phyloP scores from a whole-genome alignment of 305 asterid genomes.

The Fraxinus sp. region DNA sequence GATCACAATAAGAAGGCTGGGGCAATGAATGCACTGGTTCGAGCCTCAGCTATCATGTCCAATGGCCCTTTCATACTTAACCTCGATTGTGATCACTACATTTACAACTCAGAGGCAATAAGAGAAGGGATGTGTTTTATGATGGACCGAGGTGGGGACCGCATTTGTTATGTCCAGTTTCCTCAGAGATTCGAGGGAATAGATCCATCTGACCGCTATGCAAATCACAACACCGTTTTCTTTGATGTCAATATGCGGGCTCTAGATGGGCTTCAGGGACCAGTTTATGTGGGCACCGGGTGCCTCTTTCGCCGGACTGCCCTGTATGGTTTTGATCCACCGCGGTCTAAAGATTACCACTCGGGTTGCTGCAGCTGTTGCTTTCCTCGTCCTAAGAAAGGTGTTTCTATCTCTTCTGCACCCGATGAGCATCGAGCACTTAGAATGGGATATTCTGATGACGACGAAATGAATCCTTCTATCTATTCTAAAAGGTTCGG shows the following conservation, averaged over 20 bases:
- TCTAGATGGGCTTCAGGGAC: neutral
- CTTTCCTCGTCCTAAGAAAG: neutral
- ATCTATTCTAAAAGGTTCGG: neutral
- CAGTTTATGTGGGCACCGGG: neutral
- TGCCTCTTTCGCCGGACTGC: neutral
- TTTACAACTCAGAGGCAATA: neutral
- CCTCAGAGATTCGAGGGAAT: neutral
- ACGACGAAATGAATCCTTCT: neutral
- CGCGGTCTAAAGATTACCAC: neutral
- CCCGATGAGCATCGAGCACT: neutral
- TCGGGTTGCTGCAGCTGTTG: neutral
- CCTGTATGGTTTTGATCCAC: neutral
- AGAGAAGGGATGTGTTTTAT: neutral
- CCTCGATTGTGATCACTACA: slow-evolving; percentile 1
- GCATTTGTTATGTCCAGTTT: neutral
- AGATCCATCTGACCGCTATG: neutral
- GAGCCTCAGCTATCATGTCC: neutral
- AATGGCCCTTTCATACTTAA: neutral
- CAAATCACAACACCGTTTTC: neutral
- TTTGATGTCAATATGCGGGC: neutral
- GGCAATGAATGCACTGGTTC: neutral
- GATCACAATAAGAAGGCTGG: neutral
- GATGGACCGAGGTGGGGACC: neutral
- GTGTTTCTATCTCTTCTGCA: neutral
- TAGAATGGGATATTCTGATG: neutral